Conservation (phyloP, 2,329 filamentous ascomycete species). For the Alternaria arbusti region DNA sequence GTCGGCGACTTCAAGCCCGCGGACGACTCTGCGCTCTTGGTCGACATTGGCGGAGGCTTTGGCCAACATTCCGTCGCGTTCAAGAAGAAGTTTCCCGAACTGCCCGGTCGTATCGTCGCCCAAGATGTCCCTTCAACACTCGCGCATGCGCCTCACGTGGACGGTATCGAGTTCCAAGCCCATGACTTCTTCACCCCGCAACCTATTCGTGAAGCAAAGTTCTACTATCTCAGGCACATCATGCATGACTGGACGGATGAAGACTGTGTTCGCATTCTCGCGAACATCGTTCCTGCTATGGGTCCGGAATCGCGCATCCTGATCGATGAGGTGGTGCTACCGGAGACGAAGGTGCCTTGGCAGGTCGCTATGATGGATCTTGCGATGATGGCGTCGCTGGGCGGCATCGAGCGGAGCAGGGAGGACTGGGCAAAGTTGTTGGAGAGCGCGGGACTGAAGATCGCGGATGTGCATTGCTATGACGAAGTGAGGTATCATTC, state of each 20-base stretch:
- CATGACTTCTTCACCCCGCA: conserved; percentile 46
- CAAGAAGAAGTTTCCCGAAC: conserved; percentile 20
- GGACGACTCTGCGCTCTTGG: conserved; percentile 27
- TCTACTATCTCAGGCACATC: conserved; percentile 43
- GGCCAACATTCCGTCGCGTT: conserved; percentile 35
- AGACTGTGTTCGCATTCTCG: conserved; percentile 35
- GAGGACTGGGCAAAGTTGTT: conserved; percentile 28
- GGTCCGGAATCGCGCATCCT: conserved; percentile 35
- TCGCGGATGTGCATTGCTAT: conserved; percentile 33
- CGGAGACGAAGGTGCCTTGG: conserved; percentile 38
- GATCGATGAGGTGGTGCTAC: conserved; percentile 42
- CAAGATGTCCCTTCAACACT: conserved; percentile 37
- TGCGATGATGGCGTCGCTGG: conserved; percentile 32
- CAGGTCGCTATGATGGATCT: conserved; percentile 39
- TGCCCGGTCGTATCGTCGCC: conserved; percentile 28
- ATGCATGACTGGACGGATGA: conserved; percentile 44
- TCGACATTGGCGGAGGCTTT: conserved; percentile 44
- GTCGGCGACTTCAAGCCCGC: conserved; percentile 21
- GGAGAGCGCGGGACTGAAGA: conserved; percentile 31
- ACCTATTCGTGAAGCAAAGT: conserved; percentile 35
- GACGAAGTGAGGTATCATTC: conserved; percentile 30
- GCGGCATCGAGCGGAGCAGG: conserved; percentile 34
- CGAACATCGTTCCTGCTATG: conserved; percentile 34
- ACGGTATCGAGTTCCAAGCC: conserved; percentile 35
- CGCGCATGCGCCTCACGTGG: conserved; percentile 12